Conservation (phyloP, 2,329 filamentous ascomycete species). For the Cercospora sp. region DNA sequence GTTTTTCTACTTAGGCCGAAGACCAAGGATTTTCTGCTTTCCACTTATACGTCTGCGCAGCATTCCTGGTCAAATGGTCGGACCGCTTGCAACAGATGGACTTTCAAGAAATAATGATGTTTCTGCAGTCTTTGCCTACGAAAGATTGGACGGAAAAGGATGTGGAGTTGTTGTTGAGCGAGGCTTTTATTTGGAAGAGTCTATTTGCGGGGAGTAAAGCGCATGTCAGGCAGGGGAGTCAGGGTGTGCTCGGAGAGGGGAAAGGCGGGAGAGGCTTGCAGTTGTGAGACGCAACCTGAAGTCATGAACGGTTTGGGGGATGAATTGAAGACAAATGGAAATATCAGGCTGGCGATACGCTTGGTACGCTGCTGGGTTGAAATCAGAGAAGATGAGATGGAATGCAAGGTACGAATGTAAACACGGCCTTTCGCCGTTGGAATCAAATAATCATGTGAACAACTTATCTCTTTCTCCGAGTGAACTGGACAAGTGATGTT, state of each 20-base stretch:
- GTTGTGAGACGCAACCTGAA: not conserved
- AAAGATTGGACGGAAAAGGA: constrained; percentile 97
- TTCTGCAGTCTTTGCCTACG: constrained; percentile 89
- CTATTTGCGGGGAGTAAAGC: constrained; percentile 92
- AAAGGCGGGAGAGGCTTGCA: constrained; percentile 8
- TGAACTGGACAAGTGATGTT: not conserved
- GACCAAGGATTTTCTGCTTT: constrained; percentile 98
- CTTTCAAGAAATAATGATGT: constrained; percentile 99
- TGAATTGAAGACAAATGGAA: not conserved
- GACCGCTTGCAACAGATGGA: constrained; percentile 95
- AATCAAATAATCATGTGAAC: not conserved
- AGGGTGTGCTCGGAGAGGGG: constrained; percentile 21
- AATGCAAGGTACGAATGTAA: not conserved
- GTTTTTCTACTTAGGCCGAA: constrained; percentile 67
- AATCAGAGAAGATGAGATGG: not conserved
- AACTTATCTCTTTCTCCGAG: not conserved
- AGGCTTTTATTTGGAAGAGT: constrained; percentile 98
- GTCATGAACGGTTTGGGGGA: too few relatives aligned
- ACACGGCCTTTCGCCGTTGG: not conserved
- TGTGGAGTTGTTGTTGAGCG: constrained; percentile 89
- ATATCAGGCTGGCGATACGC: not conserved
- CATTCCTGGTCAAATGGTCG: constrained; percentile 98
- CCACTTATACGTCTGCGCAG: constrained; percentile 96
- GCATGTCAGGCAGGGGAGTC: constrained; percentile 58
- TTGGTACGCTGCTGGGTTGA: not conserved